Evolutionary conservation across 805 yeast species (phyloP), one percentile per base, ranked within the genome.

Genomic region (Wickerhamiella spandovensis): DNA sequence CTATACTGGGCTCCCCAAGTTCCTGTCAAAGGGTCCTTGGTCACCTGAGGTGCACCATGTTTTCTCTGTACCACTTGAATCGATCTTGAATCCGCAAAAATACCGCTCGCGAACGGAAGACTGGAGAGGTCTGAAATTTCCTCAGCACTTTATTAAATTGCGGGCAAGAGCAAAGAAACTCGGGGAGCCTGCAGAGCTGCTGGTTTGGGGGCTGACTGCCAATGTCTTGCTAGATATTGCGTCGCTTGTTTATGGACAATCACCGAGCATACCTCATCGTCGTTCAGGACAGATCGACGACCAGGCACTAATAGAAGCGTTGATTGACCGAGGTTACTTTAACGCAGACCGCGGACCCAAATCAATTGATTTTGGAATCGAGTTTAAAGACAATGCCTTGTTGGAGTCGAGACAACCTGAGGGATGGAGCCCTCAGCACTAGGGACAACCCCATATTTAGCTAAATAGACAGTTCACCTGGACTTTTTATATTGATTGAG

Each of bases 141-240:
- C 61, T 24, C 66, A 65, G 56, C 66, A 63, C 47, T 61, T 60
- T 48, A 66, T 65, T 52, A 44, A 58, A 10, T 53, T 66, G 5
- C 53, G 50, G 13, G 53, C 62, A 0, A 50, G 53, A 3, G 56
- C 54, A 17, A 64, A 63, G 49, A 30, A 47, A 12, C 56, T 64
- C 1, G 68, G 67, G 15, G 66, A 63, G 32, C 57, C 61, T 1
- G 58, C 56, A 18, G 57, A 56, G 49, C 54, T 60, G 48, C 56
- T 57, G 7, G 67, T 70, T 6, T 69, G 74, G 74, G 73, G 73
- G 0, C 54, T 69, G 21, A 69, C 73, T 1, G 73, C 73, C 3
- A 61, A 68, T 35, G 65, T 70, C 5, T 61, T 69, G 20, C 55
- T 69, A 1, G 74, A 69, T 48, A 54, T 61, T 10, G 73, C 73